Evolutionary conservation across 1,284 basidiomycete species (phyloP).

Genomic region (Apiotrichum siamense): DNA sequence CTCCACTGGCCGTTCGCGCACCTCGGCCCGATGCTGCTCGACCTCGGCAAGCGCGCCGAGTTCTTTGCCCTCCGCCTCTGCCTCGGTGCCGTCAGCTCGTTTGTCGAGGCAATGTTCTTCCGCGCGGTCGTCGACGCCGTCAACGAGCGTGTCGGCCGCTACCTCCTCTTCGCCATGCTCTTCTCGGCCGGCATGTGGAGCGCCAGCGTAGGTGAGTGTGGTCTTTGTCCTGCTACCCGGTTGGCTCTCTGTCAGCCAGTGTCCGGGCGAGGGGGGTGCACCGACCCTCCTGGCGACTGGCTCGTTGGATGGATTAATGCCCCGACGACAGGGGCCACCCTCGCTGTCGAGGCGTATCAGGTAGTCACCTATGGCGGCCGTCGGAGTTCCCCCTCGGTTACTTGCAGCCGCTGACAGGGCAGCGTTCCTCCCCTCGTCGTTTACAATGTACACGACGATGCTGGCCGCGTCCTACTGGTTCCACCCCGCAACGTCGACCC

Average conservation of each 20-base stretch:
- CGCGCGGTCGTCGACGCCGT: slow-evolving; percentile 72
- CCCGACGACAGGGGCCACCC: too few species aligned
- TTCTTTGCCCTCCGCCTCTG: slow-evolving; percentile 85
- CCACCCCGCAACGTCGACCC: slow-evolving; percentile 58
- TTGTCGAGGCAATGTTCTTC: slow-evolving; percentile 81
- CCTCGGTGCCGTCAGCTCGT: slow-evolving; percentile 66
- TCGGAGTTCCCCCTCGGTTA: neutral
- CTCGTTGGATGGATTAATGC: too few species aligned
- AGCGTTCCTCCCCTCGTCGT: slow-evolving; percentile 91
- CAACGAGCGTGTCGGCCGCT: slow-evolving; percentile 83
- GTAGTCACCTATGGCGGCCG: neutral
- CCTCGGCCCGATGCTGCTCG: slow-evolving; percentile 38
- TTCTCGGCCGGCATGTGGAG: slow-evolving; percentile 92
- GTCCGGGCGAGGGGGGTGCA: too few species aligned
- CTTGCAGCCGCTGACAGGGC: neutral
- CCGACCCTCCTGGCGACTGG: too few species aligned
- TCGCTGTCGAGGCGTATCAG: neutral
- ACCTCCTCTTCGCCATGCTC: slow-evolving; percentile 77
- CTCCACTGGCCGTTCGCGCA: slow-evolving; percentile 55
- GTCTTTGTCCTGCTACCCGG: neutral
- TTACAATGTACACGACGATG: slow-evolving; percentile 85
- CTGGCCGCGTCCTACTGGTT: slow-evolving; percentile 74
- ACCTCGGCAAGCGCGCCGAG: slow-evolving; percentile 43
- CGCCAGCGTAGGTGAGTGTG: slow-evolving; percentile 64
- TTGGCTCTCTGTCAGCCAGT: neutral